phyloP scores from a whole-genome alignment of 306 rosid species.

The Rosa multiflora region DNA sequence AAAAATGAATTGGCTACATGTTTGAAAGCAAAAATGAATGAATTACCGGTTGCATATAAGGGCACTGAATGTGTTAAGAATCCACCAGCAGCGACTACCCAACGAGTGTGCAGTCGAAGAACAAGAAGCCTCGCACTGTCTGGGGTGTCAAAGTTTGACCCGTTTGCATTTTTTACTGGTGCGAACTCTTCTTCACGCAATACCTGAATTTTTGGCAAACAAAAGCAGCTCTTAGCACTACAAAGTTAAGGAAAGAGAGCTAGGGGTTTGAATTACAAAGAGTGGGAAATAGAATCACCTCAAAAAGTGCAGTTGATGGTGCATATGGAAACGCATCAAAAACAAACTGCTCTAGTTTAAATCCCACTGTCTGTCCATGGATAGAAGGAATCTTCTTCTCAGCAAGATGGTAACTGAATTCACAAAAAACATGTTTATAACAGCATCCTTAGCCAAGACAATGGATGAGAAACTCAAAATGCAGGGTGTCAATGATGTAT shows the following conservation, averaged over 20 bases:
- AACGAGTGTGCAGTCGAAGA: slow-evolving; percentile 94
- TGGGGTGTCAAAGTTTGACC: slow-evolving; percentile 91
- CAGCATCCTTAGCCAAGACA: slow-evolving; percentile 20
- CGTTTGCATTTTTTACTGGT: slow-evolving; percentile 91
- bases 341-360: slow-evolving; percentile 90
- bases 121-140: slow-evolving; percentile 94
- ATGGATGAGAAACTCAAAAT: neutral
- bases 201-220: slow-evolving; percentile 49
- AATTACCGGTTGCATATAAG: slow-evolving; percentile 79
- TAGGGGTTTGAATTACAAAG: slow-evolving; percentile 9
- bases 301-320: slow-evolving; percentile 95
- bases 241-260: slow-evolving; percentile 4
- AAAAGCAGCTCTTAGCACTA: slow-evolving; percentile 18
- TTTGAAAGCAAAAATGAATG: neutral
- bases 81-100: slow-evolving; percentile 99
- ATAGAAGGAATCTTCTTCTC: slow-evolving; percentile 94
- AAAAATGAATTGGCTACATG: neutral
- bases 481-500: neutral
- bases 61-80: slow-evolving; percentile 99
- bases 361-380: slow-evolving; percentile 73
- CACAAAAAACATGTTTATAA: slow-evolving; percentile 22
- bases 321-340: slow-evolving; percentile 98
- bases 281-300: slow-evolving; percentile 49
- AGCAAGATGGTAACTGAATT: slow-evolving; percentile 87
- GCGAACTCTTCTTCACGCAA: slow-evolving; percentile 96